A percentile compares a stretch with the other conserved stretches of the same genome.
These are phyloP conservation scores for Mariannaea sp. DNA, from an alignment of 2,329 filamentous ascomycete species.

Conservation along the genomic window DNA sequence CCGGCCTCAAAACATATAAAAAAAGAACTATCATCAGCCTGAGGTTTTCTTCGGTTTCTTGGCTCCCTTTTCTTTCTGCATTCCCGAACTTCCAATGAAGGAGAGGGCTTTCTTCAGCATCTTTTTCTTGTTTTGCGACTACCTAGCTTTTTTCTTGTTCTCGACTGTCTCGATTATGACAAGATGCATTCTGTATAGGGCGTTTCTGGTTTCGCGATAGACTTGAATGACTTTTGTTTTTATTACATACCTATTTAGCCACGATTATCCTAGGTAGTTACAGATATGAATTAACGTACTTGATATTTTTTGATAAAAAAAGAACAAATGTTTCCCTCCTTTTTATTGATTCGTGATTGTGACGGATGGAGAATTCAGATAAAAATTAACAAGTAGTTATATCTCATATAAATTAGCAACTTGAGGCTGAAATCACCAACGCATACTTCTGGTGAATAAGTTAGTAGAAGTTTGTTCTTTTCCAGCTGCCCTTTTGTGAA, in stretches of 20 bases:
- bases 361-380: no score
- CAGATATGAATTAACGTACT: slow-evolving; percentile 27
- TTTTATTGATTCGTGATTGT: not conserved
- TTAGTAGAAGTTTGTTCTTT: no score
- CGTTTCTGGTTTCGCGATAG: slow-evolving; percentile 34
- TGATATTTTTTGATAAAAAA: not conserved
- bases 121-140: not conserved
- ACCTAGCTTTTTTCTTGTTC: slow-evolving; percentile 28
- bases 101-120: not conserved
- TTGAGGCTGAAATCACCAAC: no score
- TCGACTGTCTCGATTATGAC: slow-evolving; percentile 28
- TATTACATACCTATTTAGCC: slow-evolving; percentile 16
- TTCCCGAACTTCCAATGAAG: not conserved
- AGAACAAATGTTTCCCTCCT: not conserved
- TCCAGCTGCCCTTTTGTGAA: no score
- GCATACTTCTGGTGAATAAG: no score
- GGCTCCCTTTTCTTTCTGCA: slow-evolving; percentile 10
- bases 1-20: slow-evolving; percentile 30
- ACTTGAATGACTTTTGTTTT: slow-evolving; percentile 23
- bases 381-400: no score
- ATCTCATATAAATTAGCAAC: no score
- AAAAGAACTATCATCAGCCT: no score
- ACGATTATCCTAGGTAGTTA: slow-evolving; percentile 27
- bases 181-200: slow-evolving; percentile 35
- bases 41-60: slow-evolving; percentile 18